phyloP scores from a whole-genome alignment of 1,284 basidiomycete species.

The Inonotus hispidus region DNA sequence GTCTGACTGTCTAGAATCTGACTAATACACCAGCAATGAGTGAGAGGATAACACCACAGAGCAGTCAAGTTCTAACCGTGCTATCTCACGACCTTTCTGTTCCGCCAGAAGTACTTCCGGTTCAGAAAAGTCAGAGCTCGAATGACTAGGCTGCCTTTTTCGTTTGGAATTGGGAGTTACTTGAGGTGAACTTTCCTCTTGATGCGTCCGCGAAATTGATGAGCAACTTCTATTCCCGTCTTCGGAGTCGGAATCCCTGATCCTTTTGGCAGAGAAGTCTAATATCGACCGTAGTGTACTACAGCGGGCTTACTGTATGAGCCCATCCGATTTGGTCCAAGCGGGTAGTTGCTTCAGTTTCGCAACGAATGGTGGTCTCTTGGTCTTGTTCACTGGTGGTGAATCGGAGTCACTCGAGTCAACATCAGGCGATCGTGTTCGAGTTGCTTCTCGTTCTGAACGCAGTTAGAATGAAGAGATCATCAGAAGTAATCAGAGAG shows the following conservation, averaged over 20 bases:
- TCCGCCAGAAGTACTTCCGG: slow-evolving; percentile 47
- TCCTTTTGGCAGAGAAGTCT: background rate
- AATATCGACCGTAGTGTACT: background rate
- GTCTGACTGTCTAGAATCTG: background rate
- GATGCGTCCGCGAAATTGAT: slow-evolving; percentile 30
- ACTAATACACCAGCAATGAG: background rate
- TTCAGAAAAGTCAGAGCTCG: slow-evolving; percentile 68
- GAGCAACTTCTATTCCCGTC: slow-evolving; percentile 28
- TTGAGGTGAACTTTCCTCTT: slow-evolving; percentile 17
- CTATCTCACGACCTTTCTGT: slow-evolving; percentile 20
- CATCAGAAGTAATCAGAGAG: background rate
- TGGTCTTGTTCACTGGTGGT: background rate
- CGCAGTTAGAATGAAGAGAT: background rate
- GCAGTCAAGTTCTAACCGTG: background rate
- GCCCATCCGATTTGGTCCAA: slow-evolving; percentile 1
- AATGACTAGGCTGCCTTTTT: slow-evolving; percentile 45
- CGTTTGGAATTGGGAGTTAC: slow-evolving; percentile 35
- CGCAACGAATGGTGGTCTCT: background rate
- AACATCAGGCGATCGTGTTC: background rate
- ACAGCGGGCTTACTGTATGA: slow-evolving; percentile 2
- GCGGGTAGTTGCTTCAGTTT: slow-evolving; percentile 6
- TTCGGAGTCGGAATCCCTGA: slow-evolving; percentile 32
- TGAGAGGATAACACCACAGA: background rate
- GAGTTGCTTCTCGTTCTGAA: background rate
- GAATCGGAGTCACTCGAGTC: slow-evolving; percentile 7